These are phyloP conservation scores for Aspergillus melleus DNA, from an alignment of 2,329 filamentous ascomycete genomes.

Conservation along the genomic window DNA sequence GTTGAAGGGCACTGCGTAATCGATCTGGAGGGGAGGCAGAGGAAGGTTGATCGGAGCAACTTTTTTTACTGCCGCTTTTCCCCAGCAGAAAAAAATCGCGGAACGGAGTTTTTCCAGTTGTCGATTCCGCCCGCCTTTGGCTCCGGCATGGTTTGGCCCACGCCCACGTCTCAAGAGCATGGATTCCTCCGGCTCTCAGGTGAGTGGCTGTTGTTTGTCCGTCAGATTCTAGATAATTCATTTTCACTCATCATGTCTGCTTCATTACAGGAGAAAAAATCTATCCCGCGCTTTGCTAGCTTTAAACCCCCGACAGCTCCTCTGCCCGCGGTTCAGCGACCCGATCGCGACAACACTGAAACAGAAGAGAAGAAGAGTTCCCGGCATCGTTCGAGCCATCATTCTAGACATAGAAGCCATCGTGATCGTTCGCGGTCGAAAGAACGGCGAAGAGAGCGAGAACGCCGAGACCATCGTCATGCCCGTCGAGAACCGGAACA, in stretches of 20 bases:
- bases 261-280: constrained; percentile 33
- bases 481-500: constrained; percentile 13
- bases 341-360: constrained; percentile 20
- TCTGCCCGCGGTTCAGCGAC: constrained; percentile 21
- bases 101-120: constrained; percentile 27
- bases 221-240: background rate
- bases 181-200: constrained; percentile 37
- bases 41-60: constrained; percentile 21
- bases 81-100: constrained; percentile 19
- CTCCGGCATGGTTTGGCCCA: background rate
- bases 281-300: constrained; percentile 71
- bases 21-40: background rate
- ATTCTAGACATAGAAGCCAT: constrained; percentile 23
- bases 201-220: constrained; percentile 17
- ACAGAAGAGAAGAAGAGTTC: constrained; percentile 23
- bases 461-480: constrained; percentile 15
- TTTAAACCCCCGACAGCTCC: constrained; percentile 59
- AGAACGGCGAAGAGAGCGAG: constrained; percentile 17
- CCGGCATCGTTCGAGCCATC: constrained; percentile 21
- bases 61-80: constrained; percentile 32
- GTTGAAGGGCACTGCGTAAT: background rate
- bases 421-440: constrained; percentile 25
- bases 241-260: background rate
- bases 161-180: constrained; percentile 26
- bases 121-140: constrained; percentile 9